Conservation (phyloP, 805 yeast species). For the Candida silvicultrix region DNA sequence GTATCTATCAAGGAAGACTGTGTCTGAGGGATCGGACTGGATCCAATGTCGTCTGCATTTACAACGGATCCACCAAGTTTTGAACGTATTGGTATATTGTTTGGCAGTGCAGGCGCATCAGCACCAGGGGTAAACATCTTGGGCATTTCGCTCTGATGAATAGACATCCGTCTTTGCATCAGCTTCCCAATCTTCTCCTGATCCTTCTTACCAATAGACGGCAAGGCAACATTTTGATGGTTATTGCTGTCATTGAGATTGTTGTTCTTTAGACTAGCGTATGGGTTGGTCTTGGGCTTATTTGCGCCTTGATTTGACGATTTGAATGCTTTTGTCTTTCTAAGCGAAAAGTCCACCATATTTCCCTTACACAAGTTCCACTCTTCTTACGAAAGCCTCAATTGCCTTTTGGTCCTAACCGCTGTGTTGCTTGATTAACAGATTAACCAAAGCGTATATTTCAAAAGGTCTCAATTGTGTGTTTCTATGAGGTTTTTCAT, state of each 20-base stretch:
- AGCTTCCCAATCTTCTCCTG: slow-evolving; percentile 32
- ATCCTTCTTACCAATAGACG: slow-evolving; percentile 27
- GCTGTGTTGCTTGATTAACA: too few relatives aligned
- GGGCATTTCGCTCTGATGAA: slow-evolving; percentile 23
- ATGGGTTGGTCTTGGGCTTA: slow-evolving; percentile 16
- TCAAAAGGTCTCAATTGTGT: too few relatives aligned
- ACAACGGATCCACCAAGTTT: neutral
- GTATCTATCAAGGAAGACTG: neutral
- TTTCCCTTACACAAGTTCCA: too few relatives aligned
- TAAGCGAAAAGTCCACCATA: slow-evolving; percentile 29
- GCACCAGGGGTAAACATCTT: slow-evolving; percentile 6
- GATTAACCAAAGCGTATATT: too few relatives aligned
- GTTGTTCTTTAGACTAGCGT: slow-evolving; percentile 14
- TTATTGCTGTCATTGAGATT: slow-evolving; percentile 1
- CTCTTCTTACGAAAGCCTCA: too few relatives aligned
- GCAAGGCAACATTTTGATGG: slow-evolving; percentile 12
- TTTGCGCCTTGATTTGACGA: slow-evolving; percentile 11
- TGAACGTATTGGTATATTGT: slow-evolving; percentile 8
- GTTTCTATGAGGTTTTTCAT: too few relatives aligned
- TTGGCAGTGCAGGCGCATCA: slow-evolving; percentile 25
- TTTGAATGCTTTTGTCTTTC: slow-evolving; percentile 23
- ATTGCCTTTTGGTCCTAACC: too few relatives aligned
- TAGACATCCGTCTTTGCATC: slow-evolving; percentile 39
- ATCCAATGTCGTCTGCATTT: neutral
- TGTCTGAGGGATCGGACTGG: too few relatives aligned